These are phyloP conservation scores for Clathrospora elynae DNA, from an alignment of 2,329 filamentous ascomycete species.

Conservation along the genomic window DNA sequence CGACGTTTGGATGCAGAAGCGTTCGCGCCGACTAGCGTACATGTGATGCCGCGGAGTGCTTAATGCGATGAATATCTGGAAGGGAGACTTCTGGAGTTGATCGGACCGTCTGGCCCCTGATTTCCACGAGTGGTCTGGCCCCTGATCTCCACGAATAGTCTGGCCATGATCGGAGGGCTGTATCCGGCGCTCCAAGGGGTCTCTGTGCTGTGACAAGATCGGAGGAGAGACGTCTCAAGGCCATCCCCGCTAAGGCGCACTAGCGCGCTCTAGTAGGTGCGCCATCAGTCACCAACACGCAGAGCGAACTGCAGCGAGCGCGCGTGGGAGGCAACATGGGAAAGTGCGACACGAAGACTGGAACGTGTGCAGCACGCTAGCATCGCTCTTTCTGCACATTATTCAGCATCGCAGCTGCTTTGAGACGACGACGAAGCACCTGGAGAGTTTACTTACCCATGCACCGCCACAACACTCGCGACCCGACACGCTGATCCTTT, in stretches of 20 bases:
- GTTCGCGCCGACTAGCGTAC: no score
- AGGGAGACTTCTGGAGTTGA: background rate
- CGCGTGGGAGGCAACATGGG: background rate
- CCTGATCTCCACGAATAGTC: background rate
- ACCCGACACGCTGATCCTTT: constrained; percentile 18
- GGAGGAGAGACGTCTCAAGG: background rate
- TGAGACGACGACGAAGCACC: background rate
- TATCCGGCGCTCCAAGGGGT: no score
- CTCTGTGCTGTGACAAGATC: background rate
- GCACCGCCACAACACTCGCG: constrained; percentile 18
- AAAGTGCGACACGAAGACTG: no score
- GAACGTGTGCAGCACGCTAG: background rate
- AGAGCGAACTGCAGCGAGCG: background rate
- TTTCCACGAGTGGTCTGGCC: no score
- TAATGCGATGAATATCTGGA: background rate
- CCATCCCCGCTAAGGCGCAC: background rate
- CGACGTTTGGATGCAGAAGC: no score
- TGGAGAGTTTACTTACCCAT: background rate
- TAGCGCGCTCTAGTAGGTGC: background rate
- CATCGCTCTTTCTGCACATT: no score
- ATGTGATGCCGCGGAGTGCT: background rate
- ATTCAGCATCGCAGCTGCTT: background rate
- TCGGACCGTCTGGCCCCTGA: constrained; percentile 3
- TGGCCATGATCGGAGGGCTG: no score
- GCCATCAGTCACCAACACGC: background rate